Evolutionary conservation across 768 basidiomycete species (phyloP), one percentile per base, ranked within the genome.

Genomic region (Lyophyllum atratum): DNA sequence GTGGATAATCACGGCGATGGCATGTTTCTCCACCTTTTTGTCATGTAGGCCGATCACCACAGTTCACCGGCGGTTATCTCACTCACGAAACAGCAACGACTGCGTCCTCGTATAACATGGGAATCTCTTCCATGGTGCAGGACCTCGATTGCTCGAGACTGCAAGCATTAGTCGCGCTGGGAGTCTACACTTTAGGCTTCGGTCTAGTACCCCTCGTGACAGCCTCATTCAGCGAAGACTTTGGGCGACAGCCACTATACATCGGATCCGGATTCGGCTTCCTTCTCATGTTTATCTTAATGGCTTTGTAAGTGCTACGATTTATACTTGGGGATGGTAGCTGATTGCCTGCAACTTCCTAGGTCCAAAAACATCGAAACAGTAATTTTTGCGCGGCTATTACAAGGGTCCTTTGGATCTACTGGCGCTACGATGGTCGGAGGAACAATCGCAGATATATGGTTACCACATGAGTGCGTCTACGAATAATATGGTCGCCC

Each of bases 351-450:
- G 10, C 47, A 5, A 8, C 24, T 45, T 54, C 11, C n/a, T 25
- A 82, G 79, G 55, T 70, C 71, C 49, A 77, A 70, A 49, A 80
- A 84, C 72, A 72, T 90, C 22, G 79, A 84, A 52, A 85, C 84
- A 0, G 85, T 90, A 17, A 78, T 88, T 39, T 54, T 87, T 52
- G 84, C 79, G 0, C 80, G 89, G n/a, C 81, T 89, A 58, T 64
- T 91, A 1, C 78, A 83, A 55, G 89, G 89, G 7, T 80, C 80
- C 0, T 86, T 85, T 65, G 87, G 84, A 8, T 88, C 87, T 9
- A 89, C 87, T 0, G 85, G 84, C 26, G 79, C 87, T 0, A 86
- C 86, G 0, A 85, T 90, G 78, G 89, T 90, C 19, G 86, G 86
- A 21, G 89, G 89, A n/a, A 87, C 85, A 1, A 80, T 89, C 24